Conservation (phyloP, 2,329 filamentous ascomycete species). For the Incumbomyces lentus region DNA sequence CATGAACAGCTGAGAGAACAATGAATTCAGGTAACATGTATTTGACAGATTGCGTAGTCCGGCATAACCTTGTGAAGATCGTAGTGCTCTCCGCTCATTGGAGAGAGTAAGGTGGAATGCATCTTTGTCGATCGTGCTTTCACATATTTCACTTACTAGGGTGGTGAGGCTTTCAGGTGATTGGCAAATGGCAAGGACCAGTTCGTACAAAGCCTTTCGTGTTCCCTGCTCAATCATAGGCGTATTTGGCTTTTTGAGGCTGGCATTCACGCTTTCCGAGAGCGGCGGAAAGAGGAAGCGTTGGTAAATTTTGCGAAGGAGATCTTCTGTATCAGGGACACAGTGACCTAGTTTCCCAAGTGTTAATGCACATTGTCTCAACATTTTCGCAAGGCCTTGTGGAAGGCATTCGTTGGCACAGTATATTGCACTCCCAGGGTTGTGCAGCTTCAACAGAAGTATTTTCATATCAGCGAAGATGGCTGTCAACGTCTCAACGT, state of each 20-base stretch:
- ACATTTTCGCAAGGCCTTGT: conserved; percentile 27
- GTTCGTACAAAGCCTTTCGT: conserved; percentile 49
- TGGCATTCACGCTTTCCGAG: conserved; percentile 23
- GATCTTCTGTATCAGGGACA: conserved; percentile 24
- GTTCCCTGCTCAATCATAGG: conserved; percentile 47
- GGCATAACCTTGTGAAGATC: conserved; percentile 70
- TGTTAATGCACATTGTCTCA: conserved; percentile 23
- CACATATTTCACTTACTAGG: conserved; percentile 13
- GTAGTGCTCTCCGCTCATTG: conserved; percentile 34
- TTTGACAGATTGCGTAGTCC: conserved; percentile 88
- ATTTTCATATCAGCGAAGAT: conserved; percentile 31
- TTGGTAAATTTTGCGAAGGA: conserved; percentile 47
- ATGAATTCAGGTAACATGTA: conserved; percentile 93
- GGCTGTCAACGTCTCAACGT: not conserved
- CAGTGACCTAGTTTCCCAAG: conserved; percentile 8
- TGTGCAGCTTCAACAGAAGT: conserved; percentile 33
- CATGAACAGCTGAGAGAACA: conserved; percentile 93
- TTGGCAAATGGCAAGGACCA: conserved; percentile 48
- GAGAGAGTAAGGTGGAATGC: conserved; percentile 12
- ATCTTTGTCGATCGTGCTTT: conserved; percentile 15
- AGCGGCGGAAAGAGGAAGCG: conserved; percentile 56
- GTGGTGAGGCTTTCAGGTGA: conserved; percentile 37
- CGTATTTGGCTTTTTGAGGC: conserved; percentile 26
- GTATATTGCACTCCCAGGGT: conserved; percentile 20
- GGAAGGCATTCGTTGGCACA: conserved; percentile 26